Evolutionary conservation across 2,329 filamentous ascomycete species (phyloP), one percentile per base, ranked within the genome.

Genomic region (Monosporascus cannonballus): DNA sequence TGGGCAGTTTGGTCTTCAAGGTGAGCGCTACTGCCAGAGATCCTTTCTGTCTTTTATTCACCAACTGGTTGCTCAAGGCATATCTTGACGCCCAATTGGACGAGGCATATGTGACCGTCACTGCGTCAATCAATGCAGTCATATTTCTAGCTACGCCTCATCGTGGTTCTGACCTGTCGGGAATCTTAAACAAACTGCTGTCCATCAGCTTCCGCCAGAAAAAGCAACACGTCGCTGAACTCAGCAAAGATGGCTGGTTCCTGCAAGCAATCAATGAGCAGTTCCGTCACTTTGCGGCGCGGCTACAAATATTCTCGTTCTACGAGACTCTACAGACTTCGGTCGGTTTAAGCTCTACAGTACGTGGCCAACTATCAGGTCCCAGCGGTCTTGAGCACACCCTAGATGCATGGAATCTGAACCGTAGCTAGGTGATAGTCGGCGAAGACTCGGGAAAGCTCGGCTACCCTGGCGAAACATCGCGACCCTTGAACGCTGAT

Each of bases 1-100:
- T 57, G 55, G 55, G 55, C 11, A 53, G 55, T 17, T 45, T 57
- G 4, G 53, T 57, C 2, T 55, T 57, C 42, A 57, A 57, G 20
- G 55, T 55, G n/a, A 48, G 22, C 15, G n/a, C n/a, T n/a, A n/a
- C n/a, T n/a, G n/a, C n/a, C n/a, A n/a, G n/a, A n/a, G n/a, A n/a
- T n/a, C n/a, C n/a, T n/a, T n/a, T n/a, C n/a, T n/a, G n/a, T n/a
- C n/a, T 8, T 20, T 18, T 42, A 14, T 4, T 42, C 2, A 20
- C 14, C n/a, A 5, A 42, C 11, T 8, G 22, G n/a, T 20, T 6
- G 3, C 11, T 38, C 17, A 11, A 55, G 53, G 53, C 53, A 6
- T 55, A 49, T 18, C 50, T 55, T 9, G 53, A 55, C 9, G 53
- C 53, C 14, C 50, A 50, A 15, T 25, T 55, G 20, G 53, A 55